Conservation (phyloP, 306 rosid species). For the Cucurbita moschata region DNA sequence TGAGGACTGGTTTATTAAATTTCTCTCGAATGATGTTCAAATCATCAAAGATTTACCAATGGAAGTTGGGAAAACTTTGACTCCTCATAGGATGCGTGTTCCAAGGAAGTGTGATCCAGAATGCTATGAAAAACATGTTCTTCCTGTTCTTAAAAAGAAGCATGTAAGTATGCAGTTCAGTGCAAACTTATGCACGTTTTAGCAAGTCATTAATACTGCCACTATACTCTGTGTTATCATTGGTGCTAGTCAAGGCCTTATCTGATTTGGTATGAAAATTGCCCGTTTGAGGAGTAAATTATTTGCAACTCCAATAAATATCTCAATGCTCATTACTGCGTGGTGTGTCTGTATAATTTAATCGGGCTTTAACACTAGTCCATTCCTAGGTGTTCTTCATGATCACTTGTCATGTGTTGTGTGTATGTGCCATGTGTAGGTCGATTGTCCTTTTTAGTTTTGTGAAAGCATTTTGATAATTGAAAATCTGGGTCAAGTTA, state of each 20-base stretch:
- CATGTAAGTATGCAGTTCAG: constrained; percentile 33
- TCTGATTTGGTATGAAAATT: not conserved
- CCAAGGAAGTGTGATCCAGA: constrained; percentile 72
- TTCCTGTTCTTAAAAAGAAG: constrained; percentile 51
- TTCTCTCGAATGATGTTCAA: constrained; percentile 52
- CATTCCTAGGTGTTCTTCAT: not conserved
- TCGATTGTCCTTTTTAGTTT: not conserved
- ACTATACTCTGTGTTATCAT: not conserved
- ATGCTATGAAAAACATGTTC: constrained; percentile 52
- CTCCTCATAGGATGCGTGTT: constrained; percentile 50
- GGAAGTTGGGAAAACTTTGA: constrained; percentile 22
- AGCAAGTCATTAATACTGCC: not conserved
- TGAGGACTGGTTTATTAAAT: constrained; percentile 57
- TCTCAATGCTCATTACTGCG: not conserved
- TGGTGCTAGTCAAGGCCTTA: not conserved
- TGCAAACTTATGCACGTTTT: not conserved
- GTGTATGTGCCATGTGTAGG: not conserved
- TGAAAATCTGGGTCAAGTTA: constrained; percentile 6
- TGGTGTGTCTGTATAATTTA: not conserved
- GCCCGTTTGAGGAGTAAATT: not conserved
- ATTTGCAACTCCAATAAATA: not conserved
- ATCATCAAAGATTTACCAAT: constrained; percentile 50
- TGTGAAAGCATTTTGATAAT: not conserved
- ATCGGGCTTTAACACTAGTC: not conserved
- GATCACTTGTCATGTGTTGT: not conserved